A percentile compares a stretch with the other conserved stretches of the same genome.
Evolutionary conservation across 2,329 filamentous ascomycete genomes (phyloP).

Genomic region (Neofusicoccum parvum): DNA sequence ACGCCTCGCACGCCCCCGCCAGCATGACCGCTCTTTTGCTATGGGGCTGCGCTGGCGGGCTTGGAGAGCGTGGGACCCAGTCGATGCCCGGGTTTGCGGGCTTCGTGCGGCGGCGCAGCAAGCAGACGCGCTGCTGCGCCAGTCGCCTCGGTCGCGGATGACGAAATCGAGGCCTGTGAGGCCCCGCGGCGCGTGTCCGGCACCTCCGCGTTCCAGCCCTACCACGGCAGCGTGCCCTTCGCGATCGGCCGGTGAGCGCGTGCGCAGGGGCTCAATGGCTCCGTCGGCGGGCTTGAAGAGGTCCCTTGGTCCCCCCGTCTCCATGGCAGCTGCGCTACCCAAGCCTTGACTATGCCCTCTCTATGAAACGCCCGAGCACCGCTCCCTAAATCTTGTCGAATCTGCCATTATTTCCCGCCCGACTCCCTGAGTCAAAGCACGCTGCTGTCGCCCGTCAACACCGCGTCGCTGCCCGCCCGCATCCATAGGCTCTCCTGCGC

Average conservation of each 20-base stretch:
- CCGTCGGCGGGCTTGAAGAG: background rate
- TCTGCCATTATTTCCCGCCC: conserved; percentile 19
- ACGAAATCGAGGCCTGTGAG: conserved; percentile 1
- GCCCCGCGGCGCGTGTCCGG: background rate
- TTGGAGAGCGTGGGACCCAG: background rate
- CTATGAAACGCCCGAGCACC: conserved; percentile 21
- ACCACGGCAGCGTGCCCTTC: conserved; percentile 9
- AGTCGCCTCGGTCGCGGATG: background rate
- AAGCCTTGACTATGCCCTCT: conserved; percentile 15
- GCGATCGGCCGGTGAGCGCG: conserved; percentile 10
- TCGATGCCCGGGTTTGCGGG: background rate
- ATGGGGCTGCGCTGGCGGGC: conserved; percentile 3
- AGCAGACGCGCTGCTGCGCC: background rate
- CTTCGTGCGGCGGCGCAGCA: conserved; percentile 3
- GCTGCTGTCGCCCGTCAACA: background rate
- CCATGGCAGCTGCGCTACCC: conserved; percentile 19
- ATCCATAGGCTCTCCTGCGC: conserved; percentile 3
- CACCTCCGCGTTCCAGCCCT: conserved; percentile 21
- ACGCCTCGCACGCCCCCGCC: conserved; percentile 18
- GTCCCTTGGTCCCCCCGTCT: conserved; percentile 3
- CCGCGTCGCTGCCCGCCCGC: conserved; percentile 5
- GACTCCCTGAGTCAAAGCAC: conserved; percentile 13
- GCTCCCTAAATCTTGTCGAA: conserved; percentile 20
- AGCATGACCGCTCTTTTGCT: conserved; percentile 14
- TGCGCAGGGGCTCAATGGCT: conserved; percentile 12